A percentile compares a stretch with the other conserved stretches of the same genome.
These are phyloP conservation scores for Trifolium fragiferum DNA, from an alignment of 306 rosid species.

Conservation along the genomic window DNA sequence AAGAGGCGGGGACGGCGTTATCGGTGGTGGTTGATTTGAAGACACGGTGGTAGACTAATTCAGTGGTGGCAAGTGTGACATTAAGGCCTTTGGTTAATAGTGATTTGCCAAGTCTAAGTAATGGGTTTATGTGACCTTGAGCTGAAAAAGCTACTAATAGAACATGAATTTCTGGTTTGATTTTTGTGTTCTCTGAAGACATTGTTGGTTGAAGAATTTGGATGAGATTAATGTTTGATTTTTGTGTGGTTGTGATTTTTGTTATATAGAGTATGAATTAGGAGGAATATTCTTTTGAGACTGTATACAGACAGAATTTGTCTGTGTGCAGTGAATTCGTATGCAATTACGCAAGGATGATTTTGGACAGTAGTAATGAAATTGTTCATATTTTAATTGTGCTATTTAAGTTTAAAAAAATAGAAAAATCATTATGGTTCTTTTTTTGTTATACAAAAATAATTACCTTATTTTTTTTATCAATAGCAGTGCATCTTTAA, in stretches of 20 bases:
- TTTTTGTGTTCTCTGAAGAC: conserved; percentile 14
- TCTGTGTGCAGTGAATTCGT: neutral
- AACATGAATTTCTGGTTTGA: conserved; percentile 44
- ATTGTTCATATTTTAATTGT: no score
- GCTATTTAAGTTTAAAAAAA: no score
- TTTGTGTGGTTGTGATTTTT: conserved; percentile 4
- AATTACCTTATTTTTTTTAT: no score
- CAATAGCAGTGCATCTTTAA: no score
- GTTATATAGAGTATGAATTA: neutral
- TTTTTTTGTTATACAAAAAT: no score
- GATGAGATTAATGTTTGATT: neutral
- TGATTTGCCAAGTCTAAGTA: conserved; percentile 48
- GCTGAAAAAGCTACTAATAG: conserved; percentile 56
- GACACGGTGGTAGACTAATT: conserved; percentile 50
- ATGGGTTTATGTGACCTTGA: conserved; percentile 63
- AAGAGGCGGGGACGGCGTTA: conserved; percentile 31
- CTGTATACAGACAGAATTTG: neutral
- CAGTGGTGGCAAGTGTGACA: conserved; percentile 64
- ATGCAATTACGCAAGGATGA: neutral
- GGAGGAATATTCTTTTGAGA: neutral
- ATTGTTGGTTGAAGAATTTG: conserved; percentile 17
- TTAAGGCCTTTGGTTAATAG: conserved; percentile 50
- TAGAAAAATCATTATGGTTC: no score
- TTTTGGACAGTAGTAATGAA: neutral
- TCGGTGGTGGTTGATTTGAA: conserved; percentile 22